Percentiles rank a stretch among this genome's conserved stretches.
These are phyloP conservation scores for Mucor mucedo DNA, from an alignment of 371 early-diverging fungal genomes.

Conservation along the genomic window DNA sequence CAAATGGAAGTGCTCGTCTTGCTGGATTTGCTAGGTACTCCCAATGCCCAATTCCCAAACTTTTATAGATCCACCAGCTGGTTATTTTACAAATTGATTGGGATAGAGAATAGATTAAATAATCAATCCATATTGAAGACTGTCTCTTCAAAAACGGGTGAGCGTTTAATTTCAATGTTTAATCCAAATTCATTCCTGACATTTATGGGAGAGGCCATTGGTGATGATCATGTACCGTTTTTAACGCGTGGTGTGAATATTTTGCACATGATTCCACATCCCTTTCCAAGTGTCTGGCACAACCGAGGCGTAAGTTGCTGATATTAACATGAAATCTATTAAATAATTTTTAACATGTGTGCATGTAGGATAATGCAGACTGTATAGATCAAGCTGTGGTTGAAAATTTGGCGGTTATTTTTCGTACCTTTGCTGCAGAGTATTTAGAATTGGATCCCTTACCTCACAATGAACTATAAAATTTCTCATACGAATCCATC, in stretches of 20 bases:
- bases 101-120: slow-evolving; percentile 53
- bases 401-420: slow-evolving; percentile 57
- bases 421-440: slow-evolving; percentile 60
- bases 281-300: slow-evolving; percentile 95
- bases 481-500: not conserved
- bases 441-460: slow-evolving; percentile 55
- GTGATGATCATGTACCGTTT: slow-evolving; percentile 96
- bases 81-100: slow-evolving; percentile 58
- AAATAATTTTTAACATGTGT: not conserved
- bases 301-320: slow-evolving; percentile 52
- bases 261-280: slow-evolving; percentile 88
- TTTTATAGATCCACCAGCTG: slow-evolving; percentile 67
- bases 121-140: slow-evolving; percentile 28
- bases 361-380: slow-evolving; percentile 31
- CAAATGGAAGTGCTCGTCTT: slow-evolving; percentile 88
- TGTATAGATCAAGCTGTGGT: slow-evolving; percentile 52
- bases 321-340: not conserved
- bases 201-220: slow-evolving; percentile 54
- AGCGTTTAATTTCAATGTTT: slow-evolving; percentile 35
- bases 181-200: slow-evolving; percentile 44
- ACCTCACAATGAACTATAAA: slow-evolving; percentile 35
- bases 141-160: slow-evolving; percentile 30
- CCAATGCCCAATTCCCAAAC: slow-evolving; percentile 55
- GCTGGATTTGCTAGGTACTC: slow-evolving; percentile 84
- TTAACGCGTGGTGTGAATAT: slow-evolving; percentile 78